Evolutionary conservation across 148 eudicot species (phyloP), one percentile per base, ranked within the genome.

Genomic region (Beta vulgaris): DNA sequence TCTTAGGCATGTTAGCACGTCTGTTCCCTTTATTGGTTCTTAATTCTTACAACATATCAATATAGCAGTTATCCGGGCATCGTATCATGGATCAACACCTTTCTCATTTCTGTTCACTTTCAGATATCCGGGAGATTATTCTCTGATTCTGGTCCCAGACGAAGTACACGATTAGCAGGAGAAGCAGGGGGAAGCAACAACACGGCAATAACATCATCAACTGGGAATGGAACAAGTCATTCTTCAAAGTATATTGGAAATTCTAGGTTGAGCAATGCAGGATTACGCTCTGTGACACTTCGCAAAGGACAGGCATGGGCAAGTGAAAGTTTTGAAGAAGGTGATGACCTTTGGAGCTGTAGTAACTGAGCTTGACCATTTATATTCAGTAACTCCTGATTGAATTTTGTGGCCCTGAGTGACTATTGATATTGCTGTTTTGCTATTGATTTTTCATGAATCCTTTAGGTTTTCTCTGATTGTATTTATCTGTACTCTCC

Each of bases 41-140:
- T 57, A 57, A 9, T 57, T 57, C 6, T 14, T 14, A 29, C 7
- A 14, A 31, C 0, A 5, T 29, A 31, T 59, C 14, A 28, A 6
- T 8, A 28, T 63, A 63, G 42, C n/a, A 0, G 23, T 63, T 63
- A n/a, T n/a, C n/a, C n/a, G n/a, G n/a, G n/a, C 43, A 21, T 69
- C 7, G 36, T 31, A 28, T 71, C n/a, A 49, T 69, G 55, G 76
- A 60, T 73, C 72, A 66, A 35, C 37, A 32, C 67, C 51, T 36
- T 68, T 58, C 28, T 36, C 66, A 70, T 34, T 63, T 76, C 9
- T 68, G 48, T 25, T 40, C 51, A 70, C 71, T 39, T 82, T 61
- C 84, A 95, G 98, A 88, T 96, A 80, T 92, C 99, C 57, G 99
- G 93, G 76, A 92, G 91, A 80, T 82, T 96, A 74, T 92, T 92